Evolutionary conservation across 208 protist genomes (phyloP).

Genomic region (Spongospora subterranea): DNA sequence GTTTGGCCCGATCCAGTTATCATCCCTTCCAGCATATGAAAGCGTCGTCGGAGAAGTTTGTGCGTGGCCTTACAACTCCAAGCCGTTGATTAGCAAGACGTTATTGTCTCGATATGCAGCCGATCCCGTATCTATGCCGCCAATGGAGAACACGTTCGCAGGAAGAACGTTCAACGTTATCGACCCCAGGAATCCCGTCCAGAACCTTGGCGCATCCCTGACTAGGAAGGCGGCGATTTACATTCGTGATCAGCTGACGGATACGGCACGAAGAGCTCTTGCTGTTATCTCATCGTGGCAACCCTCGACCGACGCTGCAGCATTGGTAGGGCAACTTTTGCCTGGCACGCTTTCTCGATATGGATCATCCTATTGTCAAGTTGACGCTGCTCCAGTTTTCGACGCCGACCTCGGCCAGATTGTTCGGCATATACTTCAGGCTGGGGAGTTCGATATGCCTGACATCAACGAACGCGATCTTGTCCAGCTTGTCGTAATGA

Average conservation of each 20-base stretch:
- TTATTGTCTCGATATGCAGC: not conserved
- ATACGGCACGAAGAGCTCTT: not conserved
- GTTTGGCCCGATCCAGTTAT: slow-evolving; percentile 26
- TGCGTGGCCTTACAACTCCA: not conserved
- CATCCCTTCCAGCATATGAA: not conserved
- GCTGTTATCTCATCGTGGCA: not conserved
- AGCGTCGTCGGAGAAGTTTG: not conserved
- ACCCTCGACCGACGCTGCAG: not conserved
- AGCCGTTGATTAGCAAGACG: slow-evolving; percentile 50
- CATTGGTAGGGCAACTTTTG: not conserved
- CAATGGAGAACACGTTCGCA: not conserved
- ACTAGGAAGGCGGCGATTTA: not conserved
- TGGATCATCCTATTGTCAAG: not conserved
- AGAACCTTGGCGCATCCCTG: slow-evolving; percentile 4
- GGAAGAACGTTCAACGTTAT: slow-evolving; percentile 9
- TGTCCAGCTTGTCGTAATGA: slow-evolving; percentile 17
- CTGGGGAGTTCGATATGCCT: slow-evolving; percentile 50
- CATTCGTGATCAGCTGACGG: not conserved
- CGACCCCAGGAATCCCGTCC: slow-evolving; percentile 1
- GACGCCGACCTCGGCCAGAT: slow-evolving; percentile 11
- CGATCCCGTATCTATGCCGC: not conserved
- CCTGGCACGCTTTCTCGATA: not conserved
- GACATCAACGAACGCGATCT: slow-evolving; percentile 53
- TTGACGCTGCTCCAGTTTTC: not conserved
- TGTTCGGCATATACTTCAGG: not conserved